These are phyloP conservation scores for Bifiguratus adelaidae DNA, from an alignment of 192 early-diverging fungal species.

Conservation along the genomic window DNA sequence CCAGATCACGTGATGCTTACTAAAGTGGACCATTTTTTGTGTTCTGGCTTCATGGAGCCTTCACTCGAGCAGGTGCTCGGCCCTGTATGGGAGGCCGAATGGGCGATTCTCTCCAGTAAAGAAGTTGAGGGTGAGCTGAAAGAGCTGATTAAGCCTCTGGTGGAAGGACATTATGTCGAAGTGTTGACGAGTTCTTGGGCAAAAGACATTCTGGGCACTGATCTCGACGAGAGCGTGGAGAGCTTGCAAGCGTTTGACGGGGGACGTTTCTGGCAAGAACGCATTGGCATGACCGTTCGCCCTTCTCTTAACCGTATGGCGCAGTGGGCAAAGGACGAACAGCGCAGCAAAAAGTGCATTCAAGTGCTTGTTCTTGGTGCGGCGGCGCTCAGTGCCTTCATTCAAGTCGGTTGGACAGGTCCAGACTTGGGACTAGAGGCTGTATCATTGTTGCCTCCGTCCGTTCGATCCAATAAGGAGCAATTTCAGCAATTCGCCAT, in stretches of 20 bases:
- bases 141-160: constrained; percentile 4
- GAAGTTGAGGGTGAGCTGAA: not conserved
- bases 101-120: not conserved
- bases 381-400: constrained; percentile 67
- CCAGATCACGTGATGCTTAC: too few relatives aligned
- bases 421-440: constrained; percentile 55
- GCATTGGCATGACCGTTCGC: constrained; percentile 13
- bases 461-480: constrained; percentile 13
- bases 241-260: constrained; percentile 5
- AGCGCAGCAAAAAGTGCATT: too few relatives aligned
- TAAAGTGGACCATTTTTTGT: too few relatives aligned
- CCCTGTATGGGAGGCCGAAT: too few relatives aligned
- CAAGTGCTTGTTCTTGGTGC: constrained; percentile 47
- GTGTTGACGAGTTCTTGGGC: constrained; percentile 31
- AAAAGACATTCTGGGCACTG: constrained; percentile 36
- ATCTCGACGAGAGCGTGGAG: constrained; percentile 14
- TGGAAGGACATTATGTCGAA: constrained; percentile 35
- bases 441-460: constrained; percentile 42
- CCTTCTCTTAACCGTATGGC: not conserved
- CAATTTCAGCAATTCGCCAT: constrained; percentile 35
- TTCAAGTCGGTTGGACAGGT: constrained; percentile 86
- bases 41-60: too few relatives aligned
- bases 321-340: constrained; percentile 6
- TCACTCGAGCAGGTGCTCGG: too few relatives aligned
- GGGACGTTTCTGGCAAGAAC: constrained; percentile 23